Conservation (phyloP, 331 rosid genomes). For the Stylosanthes scabra region DNA sequence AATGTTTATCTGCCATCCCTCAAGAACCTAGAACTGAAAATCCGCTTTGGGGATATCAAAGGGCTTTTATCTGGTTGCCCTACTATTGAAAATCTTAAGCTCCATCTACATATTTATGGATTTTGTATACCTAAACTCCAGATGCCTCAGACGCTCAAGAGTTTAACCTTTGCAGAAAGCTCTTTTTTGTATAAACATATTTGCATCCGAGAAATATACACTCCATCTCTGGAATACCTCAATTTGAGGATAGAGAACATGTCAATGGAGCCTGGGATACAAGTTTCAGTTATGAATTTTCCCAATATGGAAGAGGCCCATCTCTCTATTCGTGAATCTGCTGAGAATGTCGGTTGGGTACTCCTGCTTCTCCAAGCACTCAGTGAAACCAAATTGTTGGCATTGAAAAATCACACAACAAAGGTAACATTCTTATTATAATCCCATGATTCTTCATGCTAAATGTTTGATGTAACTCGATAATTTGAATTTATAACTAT, state of each 20-base stretch:
- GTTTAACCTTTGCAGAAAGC: neutral
- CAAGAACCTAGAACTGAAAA: neutral
- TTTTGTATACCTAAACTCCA: neutral
- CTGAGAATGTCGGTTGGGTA: neutral
- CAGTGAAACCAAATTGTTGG: neutral
- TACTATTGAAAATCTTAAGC: neutral
- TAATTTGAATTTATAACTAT: too few species aligned
- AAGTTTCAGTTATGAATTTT: neutral
- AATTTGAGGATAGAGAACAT: too few species aligned
- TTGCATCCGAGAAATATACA: too few species aligned
- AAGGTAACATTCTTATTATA: neutral
- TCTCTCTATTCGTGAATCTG: neutral
- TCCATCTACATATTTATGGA: too few species aligned
- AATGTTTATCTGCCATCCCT: neutral
- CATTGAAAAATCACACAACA: neutral
- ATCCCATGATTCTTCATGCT: neutral
- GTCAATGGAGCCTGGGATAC: too few species aligned
- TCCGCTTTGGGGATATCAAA: too few species aligned
- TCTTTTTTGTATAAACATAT: neutral
- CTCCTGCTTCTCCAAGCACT: neutral
- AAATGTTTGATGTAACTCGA: too few species aligned
- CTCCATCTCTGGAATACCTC: neutral
- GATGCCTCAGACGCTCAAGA: neutral
- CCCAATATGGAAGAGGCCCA: neutral
- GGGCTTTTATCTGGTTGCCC: neutral